phyloP scores from a whole-genome alignment of 805 yeast species.

The Starmerella bombicola region DNA sequence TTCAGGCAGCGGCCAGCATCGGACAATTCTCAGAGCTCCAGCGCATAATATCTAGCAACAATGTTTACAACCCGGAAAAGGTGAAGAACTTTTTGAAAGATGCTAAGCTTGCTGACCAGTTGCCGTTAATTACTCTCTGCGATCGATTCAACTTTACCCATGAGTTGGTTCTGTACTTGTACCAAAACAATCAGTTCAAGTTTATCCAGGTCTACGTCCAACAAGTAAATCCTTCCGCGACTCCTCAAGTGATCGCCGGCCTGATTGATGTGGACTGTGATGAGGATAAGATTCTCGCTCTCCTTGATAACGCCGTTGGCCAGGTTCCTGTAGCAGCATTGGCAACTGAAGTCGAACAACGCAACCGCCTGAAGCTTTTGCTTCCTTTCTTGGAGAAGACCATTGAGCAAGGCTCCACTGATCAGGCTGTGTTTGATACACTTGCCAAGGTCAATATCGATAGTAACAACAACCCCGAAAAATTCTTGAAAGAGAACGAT shows the following conservation, averaged over 20 bases:
- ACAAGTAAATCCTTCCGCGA: constrained; percentile 88
- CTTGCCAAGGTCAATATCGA: constrained; percentile 96
- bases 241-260: constrained; percentile 95
- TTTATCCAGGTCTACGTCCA: constrained; percentile 97
- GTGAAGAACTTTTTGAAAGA: constrained; percentile 95
- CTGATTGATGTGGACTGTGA: constrained; percentile 95
- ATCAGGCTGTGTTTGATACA: constrained; percentile 85
- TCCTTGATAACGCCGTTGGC: constrained; percentile 77
- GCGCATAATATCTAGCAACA: constrained; percentile 88
- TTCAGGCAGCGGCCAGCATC: constrained; percentile 82
- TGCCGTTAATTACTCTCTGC: constrained; percentile 92
- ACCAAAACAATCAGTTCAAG: constrained; percentile 91
- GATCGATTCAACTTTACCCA: constrained; percentile 86
- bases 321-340: constrained; percentile 85
- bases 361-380: constrained; percentile 82
- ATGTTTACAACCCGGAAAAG: constrained; percentile 89
- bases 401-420: constrained; percentile 67
- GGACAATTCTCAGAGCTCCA: constrained; percentile 91
- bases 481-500: constrained; percentile 82
- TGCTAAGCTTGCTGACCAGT: constrained; percentile 82
- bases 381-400: constrained; percentile 89
- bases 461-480: constrained; percentile 94
- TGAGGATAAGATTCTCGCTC: constrained; percentile 67
- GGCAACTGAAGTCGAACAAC: constrained; percentile 89
- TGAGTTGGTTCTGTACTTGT: constrained; percentile 82